These are phyloP conservation scores for Peronospora destructor DNA, from an alignment of 352 stramenopile genomes.

Conservation along the genomic window DNA sequence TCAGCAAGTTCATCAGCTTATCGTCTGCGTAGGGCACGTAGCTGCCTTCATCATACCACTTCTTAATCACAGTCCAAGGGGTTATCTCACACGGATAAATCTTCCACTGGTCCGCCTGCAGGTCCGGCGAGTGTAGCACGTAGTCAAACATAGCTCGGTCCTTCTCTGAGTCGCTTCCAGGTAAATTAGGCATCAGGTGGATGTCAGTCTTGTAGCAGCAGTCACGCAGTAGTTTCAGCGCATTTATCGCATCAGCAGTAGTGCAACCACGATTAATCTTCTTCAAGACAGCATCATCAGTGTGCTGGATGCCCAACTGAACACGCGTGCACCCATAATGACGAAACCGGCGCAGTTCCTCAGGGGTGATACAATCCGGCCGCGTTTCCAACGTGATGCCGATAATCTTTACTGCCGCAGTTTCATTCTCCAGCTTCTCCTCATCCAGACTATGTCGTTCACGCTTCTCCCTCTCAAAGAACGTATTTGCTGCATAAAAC, in stretches of 20 bases:
- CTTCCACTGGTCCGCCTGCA: conserved; percentile 94
- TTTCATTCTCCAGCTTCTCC: conserved; percentile 87
- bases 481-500: conserved; percentile 91
- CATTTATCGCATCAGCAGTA: conserved; percentile 57
- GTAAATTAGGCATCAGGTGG: conserved; percentile 91
- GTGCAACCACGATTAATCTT: conserved; percentile 90
- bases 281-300: conserved; percentile 82
- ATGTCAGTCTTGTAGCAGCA: conserved; percentile 93
- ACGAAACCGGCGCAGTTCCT: conserved; percentile 79
- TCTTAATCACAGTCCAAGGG: conserved; percentile 87
- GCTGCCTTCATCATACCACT: conserved; percentile 83
- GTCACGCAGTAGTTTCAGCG: conserved; percentile 84
- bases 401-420: conserved; percentile 81
- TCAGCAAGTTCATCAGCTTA: conserved; percentile 84
- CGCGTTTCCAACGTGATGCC: conserved; percentile 87
- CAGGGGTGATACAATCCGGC: conserved; percentile 86
- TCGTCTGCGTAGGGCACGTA: conserved; percentile 88
- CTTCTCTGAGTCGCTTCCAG: conserved; percentile 70
- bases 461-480: conserved; percentile 70
- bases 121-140: conserved; percentile 76
- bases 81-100: conserved; percentile 92
- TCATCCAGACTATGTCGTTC: conserved; percentile 69
- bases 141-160: conserved; percentile 89
- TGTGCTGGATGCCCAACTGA: conserved; percentile 90
- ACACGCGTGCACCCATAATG: conserved; percentile 83